Percentiles rank a stretch among this genome's conserved stretches.
Evolutionary conservation across 1,284 basidiomycete genomes (phyloP).

Genomic region (Trametes pubescens): DNA sequence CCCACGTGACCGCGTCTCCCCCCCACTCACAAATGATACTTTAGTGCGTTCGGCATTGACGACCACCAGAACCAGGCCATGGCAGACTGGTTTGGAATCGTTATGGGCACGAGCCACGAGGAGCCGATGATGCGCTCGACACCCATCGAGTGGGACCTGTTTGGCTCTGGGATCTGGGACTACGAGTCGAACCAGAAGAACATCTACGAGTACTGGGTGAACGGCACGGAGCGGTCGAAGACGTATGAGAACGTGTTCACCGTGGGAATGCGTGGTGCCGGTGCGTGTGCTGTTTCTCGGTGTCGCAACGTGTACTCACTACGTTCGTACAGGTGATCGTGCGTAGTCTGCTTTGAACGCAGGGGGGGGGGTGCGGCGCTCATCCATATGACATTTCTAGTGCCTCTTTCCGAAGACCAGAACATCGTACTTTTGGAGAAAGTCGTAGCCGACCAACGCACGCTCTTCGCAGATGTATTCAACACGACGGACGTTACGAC

Average conservation of each 20-base stretch:
- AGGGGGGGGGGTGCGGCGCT: background rate
- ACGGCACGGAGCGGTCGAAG: constrained; percentile 63
- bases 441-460: constrained; percentile 68
- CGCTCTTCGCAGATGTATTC: constrained; percentile 66
- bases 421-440: constrained; percentile 61
- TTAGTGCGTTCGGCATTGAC: constrained; percentile 72
- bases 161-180: constrained; percentile 67
- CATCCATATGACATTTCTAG: constrained; percentile 39
- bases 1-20: constrained; percentile 23
- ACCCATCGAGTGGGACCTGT: constrained; percentile 65
- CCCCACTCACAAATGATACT: constrained; percentile 13
- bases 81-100: constrained; percentile 74
- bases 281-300: constrained; percentile 58
- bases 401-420: constrained; percentile 57
- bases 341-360: constrained; percentile 9
- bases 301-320: constrained; percentile 75
- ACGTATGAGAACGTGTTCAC: constrained; percentile 69
- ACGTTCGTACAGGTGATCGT: constrained; percentile 55
- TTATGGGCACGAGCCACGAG: constrained; percentile 76
- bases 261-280: constrained; percentile 71
- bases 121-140: constrained; percentile 73
- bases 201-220: constrained; percentile 67
- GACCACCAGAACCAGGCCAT: constrained; percentile 69
- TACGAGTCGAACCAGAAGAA: constrained; percentile 57
- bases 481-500: constrained; percentile 55